These are phyloP conservation scores for Ballota nigra DNA, from an alignment of 257 asterid species.

Conservation along the genomic window DNA sequence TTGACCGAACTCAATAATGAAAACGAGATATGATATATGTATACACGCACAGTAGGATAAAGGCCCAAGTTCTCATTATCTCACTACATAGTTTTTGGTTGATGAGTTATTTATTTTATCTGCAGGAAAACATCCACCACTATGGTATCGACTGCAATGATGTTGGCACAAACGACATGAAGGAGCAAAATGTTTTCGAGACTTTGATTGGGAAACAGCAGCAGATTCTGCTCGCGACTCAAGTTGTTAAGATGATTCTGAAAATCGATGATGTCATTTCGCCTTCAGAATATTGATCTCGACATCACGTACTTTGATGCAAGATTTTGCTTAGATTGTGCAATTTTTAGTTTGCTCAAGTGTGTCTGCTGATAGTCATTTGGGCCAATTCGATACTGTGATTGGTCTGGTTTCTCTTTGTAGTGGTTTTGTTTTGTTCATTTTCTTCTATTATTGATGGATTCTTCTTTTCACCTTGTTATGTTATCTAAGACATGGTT, in stretches of 20 bases:
- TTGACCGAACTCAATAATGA: not conserved
- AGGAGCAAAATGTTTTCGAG: conserved; percentile 81
- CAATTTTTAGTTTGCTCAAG: conserved; percentile 14
- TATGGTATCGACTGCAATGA: conserved; percentile 89
- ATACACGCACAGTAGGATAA: not conserved
- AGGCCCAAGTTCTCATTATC: not conserved
- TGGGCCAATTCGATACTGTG: not conserved
- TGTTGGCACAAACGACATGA: conserved; percentile 86
- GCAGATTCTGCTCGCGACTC: conserved; percentile 82
- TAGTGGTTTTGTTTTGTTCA: conserved; percentile 4
- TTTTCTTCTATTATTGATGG: not conserved
- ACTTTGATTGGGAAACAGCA: conserved; percentile 86
- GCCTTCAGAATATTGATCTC: conserved; percentile 63
- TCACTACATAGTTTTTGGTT: not conserved
- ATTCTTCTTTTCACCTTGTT: not conserved
- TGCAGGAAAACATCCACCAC: conserved; percentile 67
- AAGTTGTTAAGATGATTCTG: conserved; percentile 85
- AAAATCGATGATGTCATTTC: conserved; percentile 85
- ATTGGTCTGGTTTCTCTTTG: not conserved
- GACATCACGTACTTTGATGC: not conserved
- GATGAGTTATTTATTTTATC: not conserved
- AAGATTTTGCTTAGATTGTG: conserved; percentile 20
- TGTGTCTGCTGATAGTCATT: not conserved
- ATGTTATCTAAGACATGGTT: not conserved
- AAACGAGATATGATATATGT: not conserved